These are phyloP conservation scores for Eucalyptus marginata DNA, from an alignment of 345 rosid genomes.

Conservation along the genomic window DNA sequence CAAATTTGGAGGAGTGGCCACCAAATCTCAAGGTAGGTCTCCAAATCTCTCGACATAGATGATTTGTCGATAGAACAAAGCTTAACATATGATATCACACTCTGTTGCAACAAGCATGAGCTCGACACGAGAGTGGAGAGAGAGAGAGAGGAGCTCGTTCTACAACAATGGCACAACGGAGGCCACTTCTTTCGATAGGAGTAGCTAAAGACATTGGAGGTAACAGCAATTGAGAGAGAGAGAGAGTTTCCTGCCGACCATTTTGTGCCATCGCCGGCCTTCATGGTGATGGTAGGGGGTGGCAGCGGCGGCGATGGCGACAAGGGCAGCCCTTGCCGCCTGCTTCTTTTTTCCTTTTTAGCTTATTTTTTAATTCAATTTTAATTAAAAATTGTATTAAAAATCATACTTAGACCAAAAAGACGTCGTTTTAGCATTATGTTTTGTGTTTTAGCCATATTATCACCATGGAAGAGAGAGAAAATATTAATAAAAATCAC, in stretches of 20 bases:
- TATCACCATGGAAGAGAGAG: fast-evolving
- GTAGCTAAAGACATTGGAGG: neutral
- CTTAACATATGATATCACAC: neutral
- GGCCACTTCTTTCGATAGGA: neutral
- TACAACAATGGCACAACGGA: neutral
- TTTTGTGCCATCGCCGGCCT: no score
- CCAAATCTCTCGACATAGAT: neutral
- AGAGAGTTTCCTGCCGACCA: no score
- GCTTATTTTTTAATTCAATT: no score
- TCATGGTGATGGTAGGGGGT: no score
- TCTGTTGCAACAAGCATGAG: neutral
- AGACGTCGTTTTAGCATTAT: fast-evolving
- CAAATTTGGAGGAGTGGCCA: neutral
- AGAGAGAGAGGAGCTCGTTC: neutral
- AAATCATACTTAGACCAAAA: no score
- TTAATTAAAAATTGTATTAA: no score
- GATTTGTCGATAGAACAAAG: neutral
- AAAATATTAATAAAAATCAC: no score
- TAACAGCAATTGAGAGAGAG: neutral
- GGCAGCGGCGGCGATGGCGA: fast-evolving
- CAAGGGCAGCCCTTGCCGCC: no score
- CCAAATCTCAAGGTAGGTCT: neutral
- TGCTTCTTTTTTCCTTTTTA: no score
- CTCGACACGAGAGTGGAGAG: neutral
- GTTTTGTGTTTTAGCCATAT: no score